These are phyloP conservation scores for Phenoliferia sp. DNA, from an alignment of 1,284 basidiomycete species.

Conservation along the genomic window DNA sequence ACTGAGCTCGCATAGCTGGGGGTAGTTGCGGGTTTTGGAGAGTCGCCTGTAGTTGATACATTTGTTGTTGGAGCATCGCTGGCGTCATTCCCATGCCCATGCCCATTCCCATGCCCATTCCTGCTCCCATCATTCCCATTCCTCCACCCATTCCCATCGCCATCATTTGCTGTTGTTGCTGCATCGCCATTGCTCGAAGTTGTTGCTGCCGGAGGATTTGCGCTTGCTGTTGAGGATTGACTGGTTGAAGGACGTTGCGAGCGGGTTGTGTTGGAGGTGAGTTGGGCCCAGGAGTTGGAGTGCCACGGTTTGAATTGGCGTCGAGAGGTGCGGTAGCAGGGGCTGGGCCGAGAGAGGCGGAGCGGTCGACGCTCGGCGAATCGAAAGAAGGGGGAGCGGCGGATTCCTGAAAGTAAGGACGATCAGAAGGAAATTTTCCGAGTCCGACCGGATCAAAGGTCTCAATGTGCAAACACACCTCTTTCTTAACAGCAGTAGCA, in stretches of 20 bases:
- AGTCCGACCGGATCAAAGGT: background rate
- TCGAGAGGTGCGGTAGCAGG: background rate
- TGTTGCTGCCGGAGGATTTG: constrained; percentile 22
- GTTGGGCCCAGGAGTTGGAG: background rate
- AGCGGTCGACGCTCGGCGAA: background rate
- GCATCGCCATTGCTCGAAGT: constrained; percentile 4
- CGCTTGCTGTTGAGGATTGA: constrained; percentile 17
- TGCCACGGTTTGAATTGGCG: background rate
- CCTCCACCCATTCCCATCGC: constrained; percentile 12
- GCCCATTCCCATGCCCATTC: background rate
- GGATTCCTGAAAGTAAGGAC: background rate
- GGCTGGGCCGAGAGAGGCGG: background rate
- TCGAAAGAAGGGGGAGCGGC: constrained; percentile 14
- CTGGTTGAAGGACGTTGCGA: background rate
- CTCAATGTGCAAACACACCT: background rate
- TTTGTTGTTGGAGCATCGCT: constrained; percentile 26
- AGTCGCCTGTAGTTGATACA: constrained; percentile 29
- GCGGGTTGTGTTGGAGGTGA: constrained; percentile 7
- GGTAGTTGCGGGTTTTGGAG: constrained; percentile 34
- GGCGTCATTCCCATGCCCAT: background rate
- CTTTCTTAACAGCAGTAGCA: background rate
- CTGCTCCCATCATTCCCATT: constrained; percentile 1
- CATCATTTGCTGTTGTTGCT: constrained; percentile 6
- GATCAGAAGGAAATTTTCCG: background rate
- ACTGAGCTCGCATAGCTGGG: constrained; percentile 53